Evolutionary conservation across 2,329 filamentous ascomycete species (phyloP).

Genomic region (Colletotrichum sidae): DNA sequence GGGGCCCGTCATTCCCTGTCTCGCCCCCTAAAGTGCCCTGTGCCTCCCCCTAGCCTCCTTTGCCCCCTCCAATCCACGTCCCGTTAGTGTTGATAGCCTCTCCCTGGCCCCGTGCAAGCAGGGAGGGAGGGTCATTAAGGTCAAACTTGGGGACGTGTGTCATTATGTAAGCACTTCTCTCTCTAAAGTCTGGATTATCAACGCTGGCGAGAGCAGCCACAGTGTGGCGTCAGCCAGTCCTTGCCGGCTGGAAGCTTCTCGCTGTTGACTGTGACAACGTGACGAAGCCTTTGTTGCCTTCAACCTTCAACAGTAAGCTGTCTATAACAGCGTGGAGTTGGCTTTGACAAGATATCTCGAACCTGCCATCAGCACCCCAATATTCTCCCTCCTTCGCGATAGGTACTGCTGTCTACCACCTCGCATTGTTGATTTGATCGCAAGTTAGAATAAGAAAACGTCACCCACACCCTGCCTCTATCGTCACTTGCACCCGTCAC

Average conservation of each 20-base stretch:
- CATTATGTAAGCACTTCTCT: conserved; percentile 11
- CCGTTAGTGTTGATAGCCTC: conserved; percentile 12
- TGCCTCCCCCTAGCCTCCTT: conserved; percentile 5
- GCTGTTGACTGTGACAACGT: conserved; percentile 23
- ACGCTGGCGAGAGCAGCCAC: neutral
- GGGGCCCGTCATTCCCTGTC: conserved; percentile 22
- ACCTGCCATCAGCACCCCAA: too few species aligned
- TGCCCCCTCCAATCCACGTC: neutral
- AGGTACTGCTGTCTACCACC: too few species aligned
- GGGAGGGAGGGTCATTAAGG: neutral
- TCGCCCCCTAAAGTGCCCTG: conserved; percentile 22
- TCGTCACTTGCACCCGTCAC: neutral
- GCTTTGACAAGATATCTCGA: too few species aligned
- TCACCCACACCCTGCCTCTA: conserved; percentile 5
- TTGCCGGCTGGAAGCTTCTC: conserved; percentile 34
- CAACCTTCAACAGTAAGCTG: neutral
- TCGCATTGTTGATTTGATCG: too few species aligned
- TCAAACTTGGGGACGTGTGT: neutral
- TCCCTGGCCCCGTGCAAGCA: conserved; percentile 3
- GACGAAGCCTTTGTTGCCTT: conserved; percentile 28
- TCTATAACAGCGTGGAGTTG: too few species aligned
- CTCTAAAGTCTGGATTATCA: neutral
- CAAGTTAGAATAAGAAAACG: conserved; percentile 5
- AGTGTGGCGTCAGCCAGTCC: conserved; percentile 16
- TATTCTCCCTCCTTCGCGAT: too few species aligned